A percentile compares a stretch with the other conserved stretches of the same genome.
Conservation (phyloP, 768 basidiomycete species). For the Pisolithus albus region DNA sequence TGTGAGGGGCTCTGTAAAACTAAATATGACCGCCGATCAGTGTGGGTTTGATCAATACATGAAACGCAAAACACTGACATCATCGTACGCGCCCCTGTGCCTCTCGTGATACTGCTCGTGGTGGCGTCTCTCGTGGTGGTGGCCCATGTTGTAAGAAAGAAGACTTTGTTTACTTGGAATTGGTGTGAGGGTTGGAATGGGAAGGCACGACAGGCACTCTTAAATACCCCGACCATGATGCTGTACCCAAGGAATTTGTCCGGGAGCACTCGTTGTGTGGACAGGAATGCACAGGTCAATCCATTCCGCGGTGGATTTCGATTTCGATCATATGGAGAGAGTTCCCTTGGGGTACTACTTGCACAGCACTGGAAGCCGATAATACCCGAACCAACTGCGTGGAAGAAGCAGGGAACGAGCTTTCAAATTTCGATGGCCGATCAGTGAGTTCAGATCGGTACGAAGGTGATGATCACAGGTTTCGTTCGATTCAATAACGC, state of each 20-base stretch:
- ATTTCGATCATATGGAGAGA: too few species aligned
- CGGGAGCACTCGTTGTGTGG: background rate
- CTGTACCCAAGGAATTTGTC: background rate
- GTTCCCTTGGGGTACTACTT: too few species aligned
- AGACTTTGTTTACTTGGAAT: background rate
- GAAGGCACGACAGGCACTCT: background rate
- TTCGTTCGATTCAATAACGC: too few species aligned
- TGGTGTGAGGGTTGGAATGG: background rate
- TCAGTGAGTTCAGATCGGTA: too few species aligned
- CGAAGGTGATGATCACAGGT: background rate
- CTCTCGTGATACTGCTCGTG: background rate
- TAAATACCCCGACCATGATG: background rate
- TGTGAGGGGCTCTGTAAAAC: conserved; percentile 45
- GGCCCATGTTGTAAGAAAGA: conserved; percentile 1
- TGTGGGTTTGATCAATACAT: background rate
- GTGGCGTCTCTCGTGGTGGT: conserved; percentile 9
- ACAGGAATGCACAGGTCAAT: background rate
- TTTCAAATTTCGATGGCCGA: background rate
- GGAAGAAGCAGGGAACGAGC: background rate
- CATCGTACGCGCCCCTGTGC: conserved; percentile 8
- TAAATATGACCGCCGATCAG: conserved; percentile 17
- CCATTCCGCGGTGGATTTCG: too few species aligned
- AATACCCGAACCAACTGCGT: too few species aligned
- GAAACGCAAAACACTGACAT: conserved; percentile 10
- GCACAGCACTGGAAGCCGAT: too few species aligned